These are phyloP conservation scores for Geotrichum phurueaensis DNA, from an alignment of 1,139 yeast species.

Conservation along the genomic window DNA sequence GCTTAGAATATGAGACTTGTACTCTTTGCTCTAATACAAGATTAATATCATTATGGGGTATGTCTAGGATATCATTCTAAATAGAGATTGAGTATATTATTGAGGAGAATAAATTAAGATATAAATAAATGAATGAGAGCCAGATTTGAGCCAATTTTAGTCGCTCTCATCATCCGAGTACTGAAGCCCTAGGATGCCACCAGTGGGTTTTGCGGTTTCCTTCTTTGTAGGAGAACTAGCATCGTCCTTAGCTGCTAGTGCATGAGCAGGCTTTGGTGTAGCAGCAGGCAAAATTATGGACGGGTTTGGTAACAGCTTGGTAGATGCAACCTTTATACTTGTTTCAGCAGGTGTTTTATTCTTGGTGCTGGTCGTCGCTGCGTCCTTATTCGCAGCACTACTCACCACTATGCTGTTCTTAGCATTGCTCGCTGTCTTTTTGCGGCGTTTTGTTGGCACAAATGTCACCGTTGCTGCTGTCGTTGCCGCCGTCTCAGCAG, in stretches of 20 bases:
- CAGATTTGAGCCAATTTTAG: neutral
- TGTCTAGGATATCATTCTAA: too few relatives aligned
- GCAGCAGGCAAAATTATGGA: neutral
- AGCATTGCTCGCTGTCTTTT: slow-evolving; percentile 1
- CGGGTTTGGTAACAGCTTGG: neutral
- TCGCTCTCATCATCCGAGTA: neutral
- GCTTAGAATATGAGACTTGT: neutral
- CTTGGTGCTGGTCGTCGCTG: neutral
- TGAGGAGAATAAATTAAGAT: too few relatives aligned
- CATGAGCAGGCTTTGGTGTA: neutral
- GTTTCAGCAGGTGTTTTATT: neutral
- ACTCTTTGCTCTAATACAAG: neutral
- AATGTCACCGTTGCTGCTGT: neutral
- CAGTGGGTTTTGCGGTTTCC: neutral
- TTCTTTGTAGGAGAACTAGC: neutral
- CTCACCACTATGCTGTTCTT: neutral
- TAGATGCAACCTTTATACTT: neutral
- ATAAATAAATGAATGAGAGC: neutral
- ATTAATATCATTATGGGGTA: too few relatives aligned
- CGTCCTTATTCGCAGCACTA: neutral
- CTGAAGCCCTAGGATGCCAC: neutral
- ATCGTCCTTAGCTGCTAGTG: neutral
- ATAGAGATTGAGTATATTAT: too few relatives aligned
- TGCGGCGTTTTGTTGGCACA: slow-evolving; percentile 11
- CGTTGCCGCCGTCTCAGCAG: neutral